Percentiles rank a stretch among this genome's conserved stretches.
Evolutionary conservation across 176 grass and related monocot species (phyloP).

Genomic region (Aegilops bicornis): DNA sequence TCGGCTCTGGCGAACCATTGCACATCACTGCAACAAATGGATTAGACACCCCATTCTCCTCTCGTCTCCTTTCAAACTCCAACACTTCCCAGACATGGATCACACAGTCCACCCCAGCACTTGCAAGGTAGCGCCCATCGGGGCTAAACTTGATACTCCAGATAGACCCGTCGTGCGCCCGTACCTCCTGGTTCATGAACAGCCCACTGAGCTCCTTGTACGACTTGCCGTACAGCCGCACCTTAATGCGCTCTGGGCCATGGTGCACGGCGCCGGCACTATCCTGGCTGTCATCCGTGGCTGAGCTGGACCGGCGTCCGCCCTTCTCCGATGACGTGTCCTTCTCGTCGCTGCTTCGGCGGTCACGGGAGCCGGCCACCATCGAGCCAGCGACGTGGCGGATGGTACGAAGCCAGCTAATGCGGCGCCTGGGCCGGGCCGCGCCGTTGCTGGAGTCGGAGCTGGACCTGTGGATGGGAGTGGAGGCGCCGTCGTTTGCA

Average conservation of each 20-base stretch:
- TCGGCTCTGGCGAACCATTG: slow-evolving; percentile 58
- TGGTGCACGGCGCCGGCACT: slow-evolving; percentile 40
- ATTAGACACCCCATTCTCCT: slow-evolving; percentile 61
- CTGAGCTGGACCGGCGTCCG: slow-evolving; percentile 79
- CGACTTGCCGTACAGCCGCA: slow-evolving; percentile 74
- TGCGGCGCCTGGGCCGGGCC: slow-evolving; percentile 43
- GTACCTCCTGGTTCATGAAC: slow-evolving; percentile 91
- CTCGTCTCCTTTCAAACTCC: slow-evolving; percentile 51
- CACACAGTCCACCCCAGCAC: slow-evolving; percentile 84
- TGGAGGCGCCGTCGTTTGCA: slow-evolving; percentile 2
- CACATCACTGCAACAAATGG: slow-evolving; percentile 56
- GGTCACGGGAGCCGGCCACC: slow-evolving; percentile 51
- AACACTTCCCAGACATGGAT: slow-evolving; percentile 96
- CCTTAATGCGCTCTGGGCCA: slow-evolving; percentile 66
- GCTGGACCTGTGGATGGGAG: slow-evolving; percentile 34
- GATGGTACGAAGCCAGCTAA: slow-evolving; percentile 65
- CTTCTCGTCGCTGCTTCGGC: slow-evolving; percentile 73
- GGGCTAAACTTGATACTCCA: slow-evolving; percentile 88
- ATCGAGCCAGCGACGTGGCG: slow-evolving; percentile 55
- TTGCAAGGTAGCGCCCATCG: slow-evolving; percentile 79
- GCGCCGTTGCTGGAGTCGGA: slow-evolving; percentile 41
- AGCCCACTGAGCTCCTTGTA: slow-evolving; percentile 83
- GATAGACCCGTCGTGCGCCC: slow-evolving; percentile 79
- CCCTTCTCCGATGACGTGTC: slow-evolving; percentile 91
- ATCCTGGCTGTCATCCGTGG: slow-evolving; percentile 92